These are phyloP conservation scores for Citrullus mucosospermus DNA, from an alignment of 306 rosid genomes.

Conservation along the genomic window DNA sequence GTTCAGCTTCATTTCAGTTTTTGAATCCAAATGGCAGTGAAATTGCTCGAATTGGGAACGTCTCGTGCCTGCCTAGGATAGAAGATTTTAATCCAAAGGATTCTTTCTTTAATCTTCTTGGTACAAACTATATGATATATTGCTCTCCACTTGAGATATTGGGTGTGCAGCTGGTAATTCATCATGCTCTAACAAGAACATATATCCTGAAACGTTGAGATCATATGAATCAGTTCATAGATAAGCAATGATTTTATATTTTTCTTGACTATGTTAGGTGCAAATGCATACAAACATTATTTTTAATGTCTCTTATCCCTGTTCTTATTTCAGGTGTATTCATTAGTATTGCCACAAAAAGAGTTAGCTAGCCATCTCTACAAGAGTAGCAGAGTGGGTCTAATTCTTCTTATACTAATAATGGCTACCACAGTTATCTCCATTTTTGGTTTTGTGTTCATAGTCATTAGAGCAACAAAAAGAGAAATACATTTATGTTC, in stretches of 20 bases:
- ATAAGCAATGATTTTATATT: neutral
- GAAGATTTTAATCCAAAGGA: neutral
- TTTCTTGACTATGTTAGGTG: neutral
- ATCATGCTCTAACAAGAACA: neutral
- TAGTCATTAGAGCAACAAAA: conserved; percentile 15
- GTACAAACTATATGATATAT: conserved; percentile 15
- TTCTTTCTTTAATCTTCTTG: conserved; percentile 24
- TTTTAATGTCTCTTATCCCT: neutral
- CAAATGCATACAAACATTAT: neutral
- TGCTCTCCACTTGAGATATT: conserved; percentile 35
- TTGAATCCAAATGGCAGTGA: conserved; percentile 13
- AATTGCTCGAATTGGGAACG: neutral
- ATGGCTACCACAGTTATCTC: conserved; percentile 15
- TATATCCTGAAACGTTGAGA: neutral
- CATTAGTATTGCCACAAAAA: conserved; percentile 27
- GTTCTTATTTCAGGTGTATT: conserved; percentile 39
- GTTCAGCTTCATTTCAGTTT: conserved; percentile 17
- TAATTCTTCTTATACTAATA: conserved; percentile 20
- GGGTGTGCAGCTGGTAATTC: conserved; percentile 43
- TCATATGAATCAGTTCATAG: neutral
- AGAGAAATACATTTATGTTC: conserved; percentile 51
- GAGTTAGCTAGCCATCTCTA: conserved; percentile 6
- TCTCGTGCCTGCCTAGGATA: conserved; percentile 25
- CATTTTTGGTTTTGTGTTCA: conserved; percentile 14
- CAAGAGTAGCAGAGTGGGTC: conserved; percentile 18